A percentile compares a stretch with the other conserved stretches of the same genome.
phyloP scores from a whole-genome alignment of 2,329 filamentous ascomycete species.

The Aspergillus sojae region DNA sequence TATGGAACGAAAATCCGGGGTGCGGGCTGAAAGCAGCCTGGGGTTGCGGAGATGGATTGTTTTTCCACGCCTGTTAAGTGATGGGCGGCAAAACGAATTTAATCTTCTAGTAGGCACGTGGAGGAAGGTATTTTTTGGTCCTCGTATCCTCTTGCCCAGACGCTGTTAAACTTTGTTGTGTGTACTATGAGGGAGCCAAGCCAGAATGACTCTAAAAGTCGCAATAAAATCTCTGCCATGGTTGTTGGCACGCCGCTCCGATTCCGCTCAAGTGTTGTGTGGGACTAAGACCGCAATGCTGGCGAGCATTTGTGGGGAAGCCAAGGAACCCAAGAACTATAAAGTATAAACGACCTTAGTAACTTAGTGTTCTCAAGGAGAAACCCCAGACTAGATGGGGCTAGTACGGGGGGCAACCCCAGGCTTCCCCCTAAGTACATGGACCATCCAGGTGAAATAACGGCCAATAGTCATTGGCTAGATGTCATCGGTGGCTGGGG shows the following conservation, averaged over 20 bases:
- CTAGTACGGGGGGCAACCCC: neutral
- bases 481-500: constrained; percentile 22
- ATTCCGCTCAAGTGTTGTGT: constrained; percentile 8
- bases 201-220: neutral
- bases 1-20: constrained; percentile 6
- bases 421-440: neutral
- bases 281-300: constrained; percentile 5
- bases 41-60: neutral
- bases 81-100: constrained; percentile 11
- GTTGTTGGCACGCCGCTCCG: constrained; percentile 9
- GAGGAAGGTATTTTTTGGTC: neutral
- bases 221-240: constrained; percentile 11
- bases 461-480: neutral
- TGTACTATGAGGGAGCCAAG: neutral
- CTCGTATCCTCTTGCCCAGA: neutral
- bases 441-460: neutral
- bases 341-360: constrained; percentile 3
- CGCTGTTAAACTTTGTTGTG: neutral
- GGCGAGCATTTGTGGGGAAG: constrained; percentile 11
- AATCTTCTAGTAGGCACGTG: neutral
- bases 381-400: neutral
- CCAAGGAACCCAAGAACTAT: constrained; percentile 4
- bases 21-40: constrained; percentile 17
- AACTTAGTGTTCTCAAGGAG: neutral
- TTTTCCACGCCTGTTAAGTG: constrained; percentile 8